Evolutionary conservation across 108 stramenopile species (phyloP).

Genomic region (Pseudonitzschia multiseries): DNA sequence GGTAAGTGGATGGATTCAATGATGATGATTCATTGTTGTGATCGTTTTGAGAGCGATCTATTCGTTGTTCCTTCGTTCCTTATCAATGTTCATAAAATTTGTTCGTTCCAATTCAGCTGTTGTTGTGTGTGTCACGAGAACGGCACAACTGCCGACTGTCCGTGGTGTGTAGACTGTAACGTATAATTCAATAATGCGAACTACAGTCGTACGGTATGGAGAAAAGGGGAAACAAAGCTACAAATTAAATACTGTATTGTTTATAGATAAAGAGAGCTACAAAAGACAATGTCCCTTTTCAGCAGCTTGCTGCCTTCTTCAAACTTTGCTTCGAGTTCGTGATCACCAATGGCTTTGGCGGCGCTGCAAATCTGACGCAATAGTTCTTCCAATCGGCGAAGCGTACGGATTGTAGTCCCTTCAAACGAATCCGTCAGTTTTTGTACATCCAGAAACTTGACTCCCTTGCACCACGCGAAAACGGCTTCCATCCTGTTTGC

Average conservation of each 20-base stretch:
- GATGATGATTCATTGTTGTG: too few species aligned
- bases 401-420: slow-evolving; percentile 94
- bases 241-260: neutral
- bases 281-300: slow-evolving; percentile 98
- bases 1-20: neutral
- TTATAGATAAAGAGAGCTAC: slow-evolving; percentile 91
- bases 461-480: slow-evolving; percentile 96
- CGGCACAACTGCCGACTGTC: slow-evolving; percentile 48
- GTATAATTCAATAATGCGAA: slow-evolving; percentile 6
- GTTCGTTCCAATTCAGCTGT: slow-evolving; percentile 45
- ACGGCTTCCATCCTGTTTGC: slow-evolving; percentile 92
- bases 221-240: neutral
- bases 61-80: neutral
- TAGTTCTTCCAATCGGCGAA: slow-evolving; percentile 97
- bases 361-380: slow-evolving; percentile 93
- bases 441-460: slow-evolving; percentile 94
- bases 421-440: slow-evolving; percentile 96
- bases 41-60: neutral
- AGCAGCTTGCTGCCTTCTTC: slow-evolving; percentile 91
- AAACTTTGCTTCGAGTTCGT: slow-evolving; percentile 92
- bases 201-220: neutral
- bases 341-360: slow-evolving; percentile 92
- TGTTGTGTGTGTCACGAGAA: slow-evolving; percentile 82
- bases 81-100: slow-evolving; percentile 17
- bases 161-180: slow-evolving; percentile 57